Percentiles rank a stretch among this genome's conserved stretches.
Conservation (phyloP, 2,329 filamentous ascomycete species). For the Phialemonium atrogriseum region DNA sequence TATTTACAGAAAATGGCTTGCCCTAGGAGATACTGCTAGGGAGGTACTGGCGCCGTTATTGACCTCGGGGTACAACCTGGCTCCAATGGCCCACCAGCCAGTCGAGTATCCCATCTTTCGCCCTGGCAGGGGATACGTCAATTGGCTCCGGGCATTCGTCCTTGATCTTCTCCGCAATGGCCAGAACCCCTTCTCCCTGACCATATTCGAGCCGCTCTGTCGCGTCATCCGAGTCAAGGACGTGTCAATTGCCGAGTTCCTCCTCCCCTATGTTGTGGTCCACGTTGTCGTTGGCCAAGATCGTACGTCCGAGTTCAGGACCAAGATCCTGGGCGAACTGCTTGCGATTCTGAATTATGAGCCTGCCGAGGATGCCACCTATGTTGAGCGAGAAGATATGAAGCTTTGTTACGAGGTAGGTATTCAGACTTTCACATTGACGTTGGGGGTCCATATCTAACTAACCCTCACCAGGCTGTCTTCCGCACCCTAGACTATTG, state of each 20-base stretch:
- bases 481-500: slow-evolving; percentile 90
- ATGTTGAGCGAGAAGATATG: slow-evolving; percentile 62
- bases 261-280: slow-evolving; percentile 79
- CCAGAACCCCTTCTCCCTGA: slow-evolving; percentile 63
- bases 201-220: slow-evolving; percentile 74
- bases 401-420: slow-evolving; percentile 81
- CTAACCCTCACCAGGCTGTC: slow-evolving; percentile 52
- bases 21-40: slow-evolving; percentile 67
- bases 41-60: slow-evolving; percentile 85
- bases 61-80: slow-evolving; percentile 72
- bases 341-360: slow-evolving; percentile 62
- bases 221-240: slow-evolving; percentile 82
- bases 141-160: slow-evolving; percentile 75
- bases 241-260: slow-evolving; percentile 74
- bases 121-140: slow-evolving; percentile 57
- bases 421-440: slow-evolving; percentile 1
- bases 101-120: slow-evolving; percentile 73
- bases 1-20: slow-evolving; percentile 66
- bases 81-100: slow-evolving; percentile 45
- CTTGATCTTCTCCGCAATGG: slow-evolving; percentile 74
- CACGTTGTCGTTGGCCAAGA: slow-evolving; percentile 71
- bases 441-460: slow-evolving; percentile 2
- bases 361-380: slow-evolving; percentile 38
- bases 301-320: slow-evolving; percentile 41
- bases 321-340: slow-evolving; percentile 65